Evolutionary conservation across 495 filamentous ascomycete genomes (phyloP), one percentile per base, ranked within the genome.

Genomic region (Hyaloscypha variabilis): DNA sequence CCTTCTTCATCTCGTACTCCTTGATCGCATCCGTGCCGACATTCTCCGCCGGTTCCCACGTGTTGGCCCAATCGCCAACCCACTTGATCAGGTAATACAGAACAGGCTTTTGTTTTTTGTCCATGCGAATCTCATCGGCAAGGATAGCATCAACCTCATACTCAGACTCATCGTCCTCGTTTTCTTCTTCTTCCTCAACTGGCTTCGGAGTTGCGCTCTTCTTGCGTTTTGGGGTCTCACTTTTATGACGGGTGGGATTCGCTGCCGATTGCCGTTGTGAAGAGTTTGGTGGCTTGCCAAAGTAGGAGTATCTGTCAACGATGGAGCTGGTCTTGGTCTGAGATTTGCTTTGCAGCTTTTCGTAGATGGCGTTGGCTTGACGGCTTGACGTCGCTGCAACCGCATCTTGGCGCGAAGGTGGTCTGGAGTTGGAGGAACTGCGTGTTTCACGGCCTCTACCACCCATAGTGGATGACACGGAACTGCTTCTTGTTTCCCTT

Each of bases 11-110:
- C 21, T 60, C n/a, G n/a, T 61, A 66, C 13, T 50, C 55, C 19
- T 24, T 6, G 6, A 68, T 57, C 25, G 46, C 59, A n/a, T 19
- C 65, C 3, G 6, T 8, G 11, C 66, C 57, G 28, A 71, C 59
- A 52, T 71, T 68, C 13, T 53, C 31, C 3, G 21, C 62, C 19
- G 69, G 69, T 29, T 71, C 69, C 69, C 69, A 71, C 1, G 62
- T 55, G 21, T 65, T 31, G 8, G 29, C 49, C 39, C 57, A 68
- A 24, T 71, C 58, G 1, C 66, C 69, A 10, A 58, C 62, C 69
- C 69, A 71, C 28, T 64, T 56, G 28, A 71, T 66, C 0, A 68
- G 46, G 34, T 71, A 71, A n/a, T 28, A 63, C 1, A 36, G 17
- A 2, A 34, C 31, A 3, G 4, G 8, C 46, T 39, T 53, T 10